phyloP scores from a whole-genome alignment of 2,329 filamentous ascomycete species.

The Teratosphaeria epicoccoides region DNA sequence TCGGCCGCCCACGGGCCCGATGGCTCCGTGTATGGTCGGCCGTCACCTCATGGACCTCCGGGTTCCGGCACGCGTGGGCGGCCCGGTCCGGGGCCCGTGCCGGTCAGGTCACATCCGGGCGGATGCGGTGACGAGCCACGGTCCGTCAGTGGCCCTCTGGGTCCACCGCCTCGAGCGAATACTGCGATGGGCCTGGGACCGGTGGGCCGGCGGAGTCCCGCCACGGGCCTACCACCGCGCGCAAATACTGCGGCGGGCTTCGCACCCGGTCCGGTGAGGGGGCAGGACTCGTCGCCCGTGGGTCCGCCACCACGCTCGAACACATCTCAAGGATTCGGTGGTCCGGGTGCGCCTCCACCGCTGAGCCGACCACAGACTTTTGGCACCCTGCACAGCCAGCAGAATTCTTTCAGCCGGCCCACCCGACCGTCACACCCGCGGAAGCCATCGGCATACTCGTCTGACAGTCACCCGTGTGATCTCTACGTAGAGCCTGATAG shows the following conservation, averaged over 20 bases:
- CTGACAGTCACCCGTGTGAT: not conserved
- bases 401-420: constrained; percentile 14
- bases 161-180: not conserved
- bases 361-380: constrained; percentile 2
- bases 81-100: not conserved
- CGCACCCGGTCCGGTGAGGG: no score
- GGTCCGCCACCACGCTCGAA: constrained; percentile 11
- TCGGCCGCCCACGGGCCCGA: constrained; percentile 5
- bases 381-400: constrained; percentile 18
- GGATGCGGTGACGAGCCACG: not conserved
- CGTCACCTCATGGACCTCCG: not conserved
- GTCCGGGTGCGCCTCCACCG: not conserved
- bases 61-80: not conserved
- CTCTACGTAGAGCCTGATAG: constrained; percentile 9
- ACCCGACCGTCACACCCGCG: constrained; percentile 1
- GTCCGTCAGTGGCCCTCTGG: not conserved
- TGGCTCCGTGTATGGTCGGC: not conserved
- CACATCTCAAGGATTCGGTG: constrained; percentile 18
- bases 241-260: no score
- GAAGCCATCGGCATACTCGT: not conserved
- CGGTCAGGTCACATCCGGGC: not conserved
- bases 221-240: no score
- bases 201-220: not conserved
- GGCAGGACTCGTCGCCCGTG: no score
- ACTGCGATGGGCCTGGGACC: not conserved